Evolutionary conservation across 331 rosid genomes (phyloP), one percentile per base, ranked within the genome.

Genomic region (Rhamnella rubrinervis): DNA sequence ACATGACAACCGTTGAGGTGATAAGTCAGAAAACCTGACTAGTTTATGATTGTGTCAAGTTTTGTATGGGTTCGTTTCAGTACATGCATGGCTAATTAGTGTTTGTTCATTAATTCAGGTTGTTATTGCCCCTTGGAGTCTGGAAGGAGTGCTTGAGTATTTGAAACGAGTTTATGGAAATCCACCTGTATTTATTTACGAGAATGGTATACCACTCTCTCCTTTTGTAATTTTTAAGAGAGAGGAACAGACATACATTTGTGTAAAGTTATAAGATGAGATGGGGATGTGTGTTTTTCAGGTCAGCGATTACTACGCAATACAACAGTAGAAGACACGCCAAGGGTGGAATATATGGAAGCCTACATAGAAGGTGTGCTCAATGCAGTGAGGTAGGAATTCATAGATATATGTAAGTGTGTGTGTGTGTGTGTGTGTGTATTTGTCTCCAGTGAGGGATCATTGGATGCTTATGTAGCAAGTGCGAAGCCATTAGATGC

Each of bases 301-400:
- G 96, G 92, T 69, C 87, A 83, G 77, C 55, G 82, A 61, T 77
- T 88, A 64, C 15, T 55, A 16, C 64, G 84, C 35, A 81, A 59
- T 63, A 77, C 85, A 49, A 39, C 85, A 44, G 73, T 89, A 40
- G 50, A 81, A 28, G 96, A 86, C 41, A 75, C 75, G 6, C 60
- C 87, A n/a, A 85, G 92, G 73, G 83, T 86, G 81, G 66, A 71
- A 66, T 89, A 79, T 68, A 62, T 86, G 61, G 81, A 70, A 21
- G 78, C 58, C 58, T 81, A 83, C 55, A 78, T 87, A 51, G 85
- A 82, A 49, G 80, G 55, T 6, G 72, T 79, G 72, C 81, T 85
- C 28, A 86, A 85, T 70, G 82, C 92, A 39, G 57, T 89, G 72
- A 86, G 96, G 90, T 84, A 78, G 3, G 5, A 4, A 31, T 31